A percentile compares a stretch with the other conserved stretches of the same genome.
These are phyloP conservation scores for Pythium aquatile DNA, from an alignment of 352 stramenopile genomes.

Conservation along the genomic window DNA sequence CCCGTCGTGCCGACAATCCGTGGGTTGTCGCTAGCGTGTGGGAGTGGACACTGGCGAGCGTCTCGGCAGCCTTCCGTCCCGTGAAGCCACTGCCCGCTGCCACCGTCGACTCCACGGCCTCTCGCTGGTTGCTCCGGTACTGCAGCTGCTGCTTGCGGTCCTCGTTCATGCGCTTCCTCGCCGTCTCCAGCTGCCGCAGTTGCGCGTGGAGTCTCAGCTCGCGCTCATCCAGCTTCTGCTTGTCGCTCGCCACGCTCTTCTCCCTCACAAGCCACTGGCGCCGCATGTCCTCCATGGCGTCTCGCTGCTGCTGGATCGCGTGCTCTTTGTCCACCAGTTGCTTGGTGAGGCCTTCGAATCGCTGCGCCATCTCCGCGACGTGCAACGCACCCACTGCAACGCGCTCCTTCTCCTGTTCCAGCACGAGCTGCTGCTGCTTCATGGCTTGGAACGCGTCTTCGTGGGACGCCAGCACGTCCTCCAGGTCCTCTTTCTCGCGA, in stretches of 20 bases:
- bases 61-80: background rate
- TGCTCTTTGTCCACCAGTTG: slow-evolving; percentile 22
- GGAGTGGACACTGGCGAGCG: background rate
- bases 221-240: slow-evolving; percentile 45
- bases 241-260: slow-evolving; percentile 33
- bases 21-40: background rate
- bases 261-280: slow-evolving; percentile 25
- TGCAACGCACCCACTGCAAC: slow-evolving; percentile 17
- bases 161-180: slow-evolving; percentile 41
- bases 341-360: slow-evolving; percentile 16
- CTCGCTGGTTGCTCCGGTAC: slow-evolving; percentile 2
- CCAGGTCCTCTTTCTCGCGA: slow-evolving; percentile 23
- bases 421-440: slow-evolving; percentile 8
- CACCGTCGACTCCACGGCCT: background rate
- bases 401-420: slow-evolving; percentile 24
- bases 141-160: slow-evolving; percentile 45
- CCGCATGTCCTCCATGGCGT: slow-evolving; percentile 7
- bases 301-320: slow-evolving; percentile 11
- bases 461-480: slow-evolving; percentile 24
- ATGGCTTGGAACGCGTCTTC: slow-evolving; percentile 26
- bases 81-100: background rate
- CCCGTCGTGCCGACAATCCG: background rate
- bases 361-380: slow-evolving; percentile 26
- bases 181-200: slow-evolving; percentile 53
- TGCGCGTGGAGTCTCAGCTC: slow-evolving; percentile 49